Base-by-base conservation (phyloP, 306 rosid species). In the Acacia melanoxylon region DNA sequence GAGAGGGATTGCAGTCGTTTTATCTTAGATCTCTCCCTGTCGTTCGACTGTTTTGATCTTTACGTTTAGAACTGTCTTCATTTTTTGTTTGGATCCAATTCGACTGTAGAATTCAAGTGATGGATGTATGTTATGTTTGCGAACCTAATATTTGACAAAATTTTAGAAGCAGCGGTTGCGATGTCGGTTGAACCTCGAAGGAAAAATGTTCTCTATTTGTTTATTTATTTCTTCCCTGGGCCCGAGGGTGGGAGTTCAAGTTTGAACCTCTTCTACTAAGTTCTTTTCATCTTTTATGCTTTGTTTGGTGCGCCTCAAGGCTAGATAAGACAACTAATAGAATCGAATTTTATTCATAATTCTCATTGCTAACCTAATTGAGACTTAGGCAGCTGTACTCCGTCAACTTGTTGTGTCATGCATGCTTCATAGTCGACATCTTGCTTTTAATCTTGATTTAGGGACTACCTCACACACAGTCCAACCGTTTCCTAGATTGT, bases 161-260 rank as follows among this genome's bases (percentile, higher is more conserved):
- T 11, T 29, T 52, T 80, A 33, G 77, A 79, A 79, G 83, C 80
- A 25, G 44, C 78, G 73, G 15, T 61, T 72, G 77, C n/a, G 48
- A 10, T 25, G 72, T 71, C 59, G 51, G 25, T 35, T 79, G 77
- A 66, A 75, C 48, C 37, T 79, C 73, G 69, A 33, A 17, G 35
- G 27, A 71, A 41, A 46, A 15, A 1, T 59, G 59, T 58, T 58
- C 29, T 58, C 29, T 58, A 22, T 58, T 58, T 54, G 61, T 54
- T 54, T 54, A 20, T 62, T 62, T 27, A 22, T 12, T 25, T 61
- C 17, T 61, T 61, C 15, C 8, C 12, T 61, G 37, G 16, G 35
- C 37, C 19, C 35, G 14, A 24, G 8, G 67, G 35, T 25, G 67
- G 67, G 67, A 11, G 67, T 25, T 25, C 31, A 11, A 27, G 3